Evolutionary conservation across 2,329 filamentous ascomycete species (phyloP), one percentile per base, ranked within the genome.

Genomic region (Fusarium armeniacum): DNA sequence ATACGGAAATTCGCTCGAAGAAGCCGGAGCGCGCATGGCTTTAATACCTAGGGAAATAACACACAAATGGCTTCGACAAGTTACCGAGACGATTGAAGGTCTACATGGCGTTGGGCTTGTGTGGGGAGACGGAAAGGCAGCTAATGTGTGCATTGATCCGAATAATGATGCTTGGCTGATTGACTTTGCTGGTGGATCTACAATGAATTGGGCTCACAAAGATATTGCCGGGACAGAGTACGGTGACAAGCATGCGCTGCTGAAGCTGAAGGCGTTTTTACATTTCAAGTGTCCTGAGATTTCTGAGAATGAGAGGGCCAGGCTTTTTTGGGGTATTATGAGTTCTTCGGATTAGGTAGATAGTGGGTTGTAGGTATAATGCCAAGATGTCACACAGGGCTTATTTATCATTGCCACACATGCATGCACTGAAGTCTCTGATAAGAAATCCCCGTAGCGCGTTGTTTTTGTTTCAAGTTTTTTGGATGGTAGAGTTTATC

Each of bases 91-190:
- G 5, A 22, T 56, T 6, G 22, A 58, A 2, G 30, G 4, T 10
- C 20, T 64, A 3, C 51, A 64, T 4, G 24, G 18, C 1, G 26
- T 22, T n/a, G 59, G 59, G 1, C 22, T 63, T 9, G 2, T 64
- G 11, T 67, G 51, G 59, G 58, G 40, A 2, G 32, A 57, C 24
- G 59, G 16, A n/a, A 67, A 63, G 15, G 22, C 54, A 15, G 24
- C 45, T 5, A 53, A 63, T 16, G 16, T 53, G 3, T 47, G 38
- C 18, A 38, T 60, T 16, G 59, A 66, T 10, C 15, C 35, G 5
- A 18, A 35, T 6, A 43, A 63, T 9, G 55, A 59, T 36, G 13
- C 32, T 20, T 62, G 50, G 59, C 54, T 59, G 3, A 63, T 66
- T 32, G 58, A 45, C 12, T 51, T 67, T 22, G 58, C 28, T 6